Evolutionary conservation across 2,329 filamentous ascomycete species (phyloP).

Genomic region (Microascus cirrosus): DNA sequence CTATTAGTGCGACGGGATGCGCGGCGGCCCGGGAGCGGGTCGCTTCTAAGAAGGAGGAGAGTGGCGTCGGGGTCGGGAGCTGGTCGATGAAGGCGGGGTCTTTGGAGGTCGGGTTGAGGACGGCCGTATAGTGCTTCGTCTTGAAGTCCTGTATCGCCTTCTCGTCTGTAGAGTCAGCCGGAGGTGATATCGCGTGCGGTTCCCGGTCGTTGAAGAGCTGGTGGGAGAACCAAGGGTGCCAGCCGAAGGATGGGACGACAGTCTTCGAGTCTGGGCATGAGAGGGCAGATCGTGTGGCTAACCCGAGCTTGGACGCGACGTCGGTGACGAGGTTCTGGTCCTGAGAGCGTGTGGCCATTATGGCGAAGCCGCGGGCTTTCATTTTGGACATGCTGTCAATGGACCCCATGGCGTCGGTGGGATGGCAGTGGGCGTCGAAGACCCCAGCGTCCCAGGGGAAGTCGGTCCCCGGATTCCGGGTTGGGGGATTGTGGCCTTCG

Average conservation of each 20-base stretch:
- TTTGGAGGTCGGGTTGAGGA: slow-evolving; percentile 45
- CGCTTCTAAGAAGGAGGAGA: slow-evolving; percentile 46
- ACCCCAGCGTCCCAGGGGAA: slow-evolving; percentile 64
- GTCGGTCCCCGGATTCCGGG: slow-evolving; percentile 8
- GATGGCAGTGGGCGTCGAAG: slow-evolving; percentile 75
- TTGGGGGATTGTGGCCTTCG: neutral
- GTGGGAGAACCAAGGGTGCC: slow-evolving; percentile 81
- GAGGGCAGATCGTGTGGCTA: slow-evolving; percentile 15
- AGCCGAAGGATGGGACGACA: slow-evolving; percentile 64
- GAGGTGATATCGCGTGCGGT: neutral
- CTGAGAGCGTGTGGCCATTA: slow-evolving; percentile 68
- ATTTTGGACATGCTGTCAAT: slow-evolving; percentile 49
- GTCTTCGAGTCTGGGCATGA: slow-evolving; percentile 3
- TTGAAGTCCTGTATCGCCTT: slow-evolving; percentile 32
- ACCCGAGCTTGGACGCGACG: slow-evolving; percentile 44
- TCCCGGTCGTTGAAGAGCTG: slow-evolving; percentile 55
- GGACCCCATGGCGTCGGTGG: slow-evolving; percentile 63
- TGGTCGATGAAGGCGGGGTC: slow-evolving; percentile 29
- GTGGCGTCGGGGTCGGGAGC: slow-evolving; percentile 48
- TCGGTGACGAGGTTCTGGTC: slow-evolving; percentile 63
- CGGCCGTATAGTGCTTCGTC: slow-evolving; percentile 51
- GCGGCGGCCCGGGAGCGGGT: slow-evolving; percentile 42
- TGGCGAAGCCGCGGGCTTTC: slow-evolving; percentile 53
- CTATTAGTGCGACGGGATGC: slow-evolving; percentile 53
- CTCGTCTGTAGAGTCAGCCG: slow-evolving; percentile 5